Base-by-base conservation (phyloP, 257 asterid genomes). In the Solanum corneliomulleri region DNA sequence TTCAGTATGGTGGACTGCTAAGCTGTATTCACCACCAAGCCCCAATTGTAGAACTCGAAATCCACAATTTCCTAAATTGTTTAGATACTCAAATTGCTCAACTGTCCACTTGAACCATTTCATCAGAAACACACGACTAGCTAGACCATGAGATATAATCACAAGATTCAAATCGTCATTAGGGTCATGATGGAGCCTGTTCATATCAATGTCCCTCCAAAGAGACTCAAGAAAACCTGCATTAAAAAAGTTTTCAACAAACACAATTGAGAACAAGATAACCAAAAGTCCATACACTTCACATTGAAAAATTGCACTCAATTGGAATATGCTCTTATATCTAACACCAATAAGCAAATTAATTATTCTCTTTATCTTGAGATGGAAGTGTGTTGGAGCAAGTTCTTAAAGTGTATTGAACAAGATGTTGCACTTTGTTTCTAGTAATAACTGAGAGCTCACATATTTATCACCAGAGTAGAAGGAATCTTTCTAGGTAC, bases 121-220 rank as follows among this genome's bases (percentile, higher is more conserved):
- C 91, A 89, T 89, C 33, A 89, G 88, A 87, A 89, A 89, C 74
- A 84, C 87, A 21, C 89, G 88, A 45, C 82, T 87, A 25, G 91
- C 87, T 68, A 89, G 62, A 64, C 89, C 91, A 74, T 89, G 91
- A 37, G 87, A 76, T 68, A 89, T 85, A 39, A 89, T 86, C 74
- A 89, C 76, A 47, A 89, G 89, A 84, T 88, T 88, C 62, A 88
- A 85, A 23, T 88, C 87, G 16, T 88, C 89, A 88, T 44, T 68
- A 29, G 86, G 89, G 2, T 62, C 83, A 41, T 60, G 86, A 23
- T 84, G 82, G 64, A 89, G 88, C 37, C 86, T 86, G 82, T 86
- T 89, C 91, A 83, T 89, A 49, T 89, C 91, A 23, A 89, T 89
- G 83, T 89, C 91, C 87, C 89, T 89, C 91, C 91, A 89, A 25